These are phyloP conservation scores for Aegilops bicornis DNA, from an alignment of 176 grass and related monocot species.

Conservation along the genomic window DNA sequence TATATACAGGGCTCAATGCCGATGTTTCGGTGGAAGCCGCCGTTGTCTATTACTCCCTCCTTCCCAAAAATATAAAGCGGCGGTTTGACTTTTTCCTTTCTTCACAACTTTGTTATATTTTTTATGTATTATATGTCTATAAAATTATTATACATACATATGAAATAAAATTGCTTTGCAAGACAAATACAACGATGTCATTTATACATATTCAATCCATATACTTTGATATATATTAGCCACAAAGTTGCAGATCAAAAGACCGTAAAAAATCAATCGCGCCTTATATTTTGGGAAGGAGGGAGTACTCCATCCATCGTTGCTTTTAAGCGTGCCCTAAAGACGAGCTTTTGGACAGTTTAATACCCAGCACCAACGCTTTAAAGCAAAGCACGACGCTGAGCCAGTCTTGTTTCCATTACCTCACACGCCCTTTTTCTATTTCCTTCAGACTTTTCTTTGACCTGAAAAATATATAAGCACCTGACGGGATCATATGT, in stretches of 20 bases:
- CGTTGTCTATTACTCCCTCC: background rate
- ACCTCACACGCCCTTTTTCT: background rate
- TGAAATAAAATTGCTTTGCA: too few relatives aligned
- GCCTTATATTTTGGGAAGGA: too few relatives aligned
- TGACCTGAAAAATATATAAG: background rate
- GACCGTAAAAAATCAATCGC: too few relatives aligned
- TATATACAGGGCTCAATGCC: background rate
- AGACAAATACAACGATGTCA: too few relatives aligned
- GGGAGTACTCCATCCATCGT: background rate
- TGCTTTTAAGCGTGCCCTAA: slow-evolving; percentile 32
- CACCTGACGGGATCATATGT: background rate
- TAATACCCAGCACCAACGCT: background rate
- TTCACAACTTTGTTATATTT: too few relatives aligned
- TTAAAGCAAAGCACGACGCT: slow-evolving; percentile 28
- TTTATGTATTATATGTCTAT: too few relatives aligned
- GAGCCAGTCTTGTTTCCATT: background rate
- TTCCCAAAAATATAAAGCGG: too few relatives aligned
- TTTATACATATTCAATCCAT: too few relatives aligned
- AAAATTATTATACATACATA: too few relatives aligned
- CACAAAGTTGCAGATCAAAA: too few relatives aligned
- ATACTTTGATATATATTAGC: too few relatives aligned
- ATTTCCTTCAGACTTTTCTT: background rate
- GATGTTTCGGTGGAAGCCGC: background rate
- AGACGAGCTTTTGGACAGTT: slow-evolving; percentile 7
- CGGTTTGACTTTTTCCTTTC: too few relatives aligned